Percentiles rank a stretch among this genome's conserved stretches.
These are phyloP conservation scores for Dioscorea alata DNA, from an alignment of 106 monocot species.

Conservation along the genomic window DNA sequence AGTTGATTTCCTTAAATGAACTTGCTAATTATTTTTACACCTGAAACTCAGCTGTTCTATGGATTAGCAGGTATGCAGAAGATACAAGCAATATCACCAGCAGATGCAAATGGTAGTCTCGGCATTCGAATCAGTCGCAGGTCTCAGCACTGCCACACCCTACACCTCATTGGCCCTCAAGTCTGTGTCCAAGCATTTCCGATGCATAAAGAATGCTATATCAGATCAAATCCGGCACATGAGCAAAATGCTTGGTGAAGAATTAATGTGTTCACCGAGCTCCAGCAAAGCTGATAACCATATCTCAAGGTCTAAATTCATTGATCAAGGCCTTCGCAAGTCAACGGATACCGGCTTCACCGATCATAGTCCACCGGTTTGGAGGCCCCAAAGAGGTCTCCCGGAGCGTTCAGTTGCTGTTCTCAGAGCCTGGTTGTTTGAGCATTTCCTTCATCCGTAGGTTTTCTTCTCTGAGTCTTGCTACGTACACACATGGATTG, in stretches of 20 bases:
- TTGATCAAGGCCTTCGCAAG: conserved; percentile 24
- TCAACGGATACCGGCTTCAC: conserved; percentile 25
- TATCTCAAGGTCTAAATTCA: conserved; percentile 16
- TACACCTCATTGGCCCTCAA: conserved; percentile 51
- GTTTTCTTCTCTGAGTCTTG: background rate
- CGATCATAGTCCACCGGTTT: conserved; percentile 42
- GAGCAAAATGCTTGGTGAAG: conserved; percentile 43
- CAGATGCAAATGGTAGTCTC: conserved; percentile 75
- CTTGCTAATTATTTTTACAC: no score
- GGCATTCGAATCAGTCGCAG: conserved; percentile 55
- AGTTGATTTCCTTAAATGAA: no score
- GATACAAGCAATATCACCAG: conserved; percentile 78
- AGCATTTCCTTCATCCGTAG: conserved; percentile 78
- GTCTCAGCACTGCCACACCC: conserved; percentile 53
- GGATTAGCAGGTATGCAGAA: conserved; percentile 39
- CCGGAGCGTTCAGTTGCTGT: conserved; percentile 64
- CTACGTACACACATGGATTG: background rate
- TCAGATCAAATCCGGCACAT: conserved; percentile 43
- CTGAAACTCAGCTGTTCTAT: no score
- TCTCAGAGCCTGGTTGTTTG: conserved; percentile 57
- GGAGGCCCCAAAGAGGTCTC: conserved; percentile 64
- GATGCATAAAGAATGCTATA: conserved; percentile 41
- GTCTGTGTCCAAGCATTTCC: conserved; percentile 53
- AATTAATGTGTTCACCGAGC: conserved; percentile 24
- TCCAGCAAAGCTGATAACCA: conserved; percentile 10